These are phyloP conservation scores for Hypoxylon cercidicola DNA, from an alignment of 495 filamentous ascomycete genomes.

Conservation along the genomic window DNA sequence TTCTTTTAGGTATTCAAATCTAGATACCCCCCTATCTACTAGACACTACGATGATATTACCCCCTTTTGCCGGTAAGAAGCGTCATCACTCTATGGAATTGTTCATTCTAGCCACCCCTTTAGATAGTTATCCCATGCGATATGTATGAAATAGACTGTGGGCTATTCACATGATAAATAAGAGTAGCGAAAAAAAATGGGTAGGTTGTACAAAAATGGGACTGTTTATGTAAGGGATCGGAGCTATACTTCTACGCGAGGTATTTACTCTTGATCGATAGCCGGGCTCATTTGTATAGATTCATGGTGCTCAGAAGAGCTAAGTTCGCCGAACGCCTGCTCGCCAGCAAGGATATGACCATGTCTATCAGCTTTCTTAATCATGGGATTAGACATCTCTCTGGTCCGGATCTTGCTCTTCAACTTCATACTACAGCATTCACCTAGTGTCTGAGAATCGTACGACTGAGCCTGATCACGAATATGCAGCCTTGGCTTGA, in stretches of 20 bases:
- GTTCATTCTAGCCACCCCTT: no score
- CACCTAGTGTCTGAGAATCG: neutral
- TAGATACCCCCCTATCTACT: slow-evolving; percentile 4
- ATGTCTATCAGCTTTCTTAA: neutral
- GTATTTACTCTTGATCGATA: neutral
- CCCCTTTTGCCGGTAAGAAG: neutral
- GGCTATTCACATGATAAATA: neutral
- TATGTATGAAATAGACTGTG: neutral
- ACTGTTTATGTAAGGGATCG: slow-evolving; percentile 3
- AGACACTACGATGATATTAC: neutral
- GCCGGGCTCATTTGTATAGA: neutral
- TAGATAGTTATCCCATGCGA: no score
- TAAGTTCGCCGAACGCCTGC: neutral
- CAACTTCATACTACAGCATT: neutral
- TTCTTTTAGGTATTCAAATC: neutral
- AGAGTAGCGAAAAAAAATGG: no score
- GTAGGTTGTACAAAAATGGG: neutral
- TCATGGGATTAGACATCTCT: neutral
- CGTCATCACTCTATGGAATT: no score
- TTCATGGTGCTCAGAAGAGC: slow-evolving; percentile 1
- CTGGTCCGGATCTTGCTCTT: neutral
- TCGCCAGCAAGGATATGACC: slow-evolving; percentile 2
- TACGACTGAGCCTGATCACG: neutral
- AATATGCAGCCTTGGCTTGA: slow-evolving; percentile 11
- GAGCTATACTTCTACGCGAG: neutral